Conservation (phyloP, 208 protist species). For the Trypanosomatidae sp. region DNA sequence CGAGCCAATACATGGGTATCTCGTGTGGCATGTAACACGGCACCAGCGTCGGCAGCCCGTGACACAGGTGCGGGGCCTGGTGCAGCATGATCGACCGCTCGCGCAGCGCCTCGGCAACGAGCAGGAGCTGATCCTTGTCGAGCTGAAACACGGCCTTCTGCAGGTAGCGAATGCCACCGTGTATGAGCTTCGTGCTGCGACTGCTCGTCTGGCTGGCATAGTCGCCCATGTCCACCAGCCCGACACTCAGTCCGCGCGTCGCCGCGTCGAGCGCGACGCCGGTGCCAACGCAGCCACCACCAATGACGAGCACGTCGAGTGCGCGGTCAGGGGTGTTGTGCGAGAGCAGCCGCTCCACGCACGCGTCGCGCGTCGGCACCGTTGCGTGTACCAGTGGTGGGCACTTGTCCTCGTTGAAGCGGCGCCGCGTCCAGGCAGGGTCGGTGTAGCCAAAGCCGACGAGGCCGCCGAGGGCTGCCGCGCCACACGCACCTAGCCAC, state of each 20-base stretch:
- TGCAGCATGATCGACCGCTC: slow-evolving; percentile 91
- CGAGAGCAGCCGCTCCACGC: slow-evolving; percentile 21
- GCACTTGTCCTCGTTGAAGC: slow-evolving; percentile 24
- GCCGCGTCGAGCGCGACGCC: slow-evolving; percentile 90
- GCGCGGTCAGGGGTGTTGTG: slow-evolving; percentile 34
- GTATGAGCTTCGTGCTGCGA: slow-evolving; percentile 95
- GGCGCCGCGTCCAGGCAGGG: slow-evolving; percentile 64
- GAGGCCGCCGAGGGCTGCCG: slow-evolving; percentile 25
- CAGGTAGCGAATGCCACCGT: slow-evolving; percentile 96
- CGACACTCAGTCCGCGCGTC: slow-evolving; percentile 85
- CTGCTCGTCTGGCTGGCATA: slow-evolving; percentile 92
- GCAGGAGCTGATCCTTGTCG: slow-evolving; percentile 73
- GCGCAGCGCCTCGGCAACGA: slow-evolving; percentile 87
- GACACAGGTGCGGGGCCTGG: slow-evolving; percentile 89
- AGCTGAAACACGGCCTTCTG: slow-evolving; percentile 80
- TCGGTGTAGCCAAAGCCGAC: slow-evolving; percentile 66
- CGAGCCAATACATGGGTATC: slow-evolving; percentile 68
- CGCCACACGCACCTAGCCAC: slow-evolving; percentile 19
- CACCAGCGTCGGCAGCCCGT: slow-evolving; percentile 84
- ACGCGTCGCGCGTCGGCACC: slow-evolving; percentile 40
- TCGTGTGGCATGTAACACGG: slow-evolving; percentile 87
- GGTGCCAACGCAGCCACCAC: slow-evolving; percentile 91
- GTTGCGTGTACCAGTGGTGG: slow-evolving; percentile 21
- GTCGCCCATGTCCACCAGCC: slow-evolving; percentile 92
- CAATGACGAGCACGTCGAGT: slow-evolving; percentile 92